phyloP scores from a whole-genome alignment of 75 land plant genomes.

The Cunninghamia lanceolata region DNA sequence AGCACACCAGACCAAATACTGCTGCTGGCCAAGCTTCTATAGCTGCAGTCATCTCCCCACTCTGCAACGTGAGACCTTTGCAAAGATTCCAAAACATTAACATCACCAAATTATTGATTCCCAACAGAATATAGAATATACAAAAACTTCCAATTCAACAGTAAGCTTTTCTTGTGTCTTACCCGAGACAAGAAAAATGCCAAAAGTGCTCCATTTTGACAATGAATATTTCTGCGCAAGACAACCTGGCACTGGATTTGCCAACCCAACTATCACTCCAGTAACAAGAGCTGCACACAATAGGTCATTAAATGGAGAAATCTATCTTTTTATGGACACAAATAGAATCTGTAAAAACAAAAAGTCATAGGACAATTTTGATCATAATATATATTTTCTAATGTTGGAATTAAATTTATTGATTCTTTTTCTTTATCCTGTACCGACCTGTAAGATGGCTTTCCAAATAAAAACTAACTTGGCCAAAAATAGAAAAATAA shows the following conservation, averaged over 20 bases:
- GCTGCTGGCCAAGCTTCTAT: slow-evolving; percentile 74
- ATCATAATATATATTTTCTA: neutral
- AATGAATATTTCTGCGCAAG: slow-evolving; percentile 55
- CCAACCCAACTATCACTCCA: slow-evolving; percentile 56
- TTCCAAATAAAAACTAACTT: neutral
- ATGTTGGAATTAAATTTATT: neutral
- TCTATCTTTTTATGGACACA: neutral
- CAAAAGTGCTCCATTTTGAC: slow-evolving; percentile 60
- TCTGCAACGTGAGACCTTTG: slow-evolving; percentile 57
- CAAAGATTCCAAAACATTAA: slow-evolving; percentile 21
- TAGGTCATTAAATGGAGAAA: neutral
- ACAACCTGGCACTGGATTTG: slow-evolving; percentile 54
- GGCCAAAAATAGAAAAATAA: neutral
- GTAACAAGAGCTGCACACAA: slow-evolving; percentile 54
- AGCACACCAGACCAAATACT: slow-evolving; percentile 65
- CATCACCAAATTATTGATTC: neutral
- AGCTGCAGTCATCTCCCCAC: slow-evolving; percentile 54
- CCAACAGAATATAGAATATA: neutral
- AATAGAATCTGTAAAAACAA: neutral
- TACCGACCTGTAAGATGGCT: neutral
- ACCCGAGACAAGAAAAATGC: slow-evolving; percentile 76
- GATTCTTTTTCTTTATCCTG: too few relatives aligned
- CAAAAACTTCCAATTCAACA: neutral
- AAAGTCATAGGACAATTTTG: neutral
- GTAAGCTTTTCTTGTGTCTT: neutral